Percentiles rank a stretch among this genome's conserved stretches.
These are phyloP conservation scores for Diplodia corticola DNA, from an alignment of 2,329 filamentous ascomycete species.

Conservation along the genomic window DNA sequence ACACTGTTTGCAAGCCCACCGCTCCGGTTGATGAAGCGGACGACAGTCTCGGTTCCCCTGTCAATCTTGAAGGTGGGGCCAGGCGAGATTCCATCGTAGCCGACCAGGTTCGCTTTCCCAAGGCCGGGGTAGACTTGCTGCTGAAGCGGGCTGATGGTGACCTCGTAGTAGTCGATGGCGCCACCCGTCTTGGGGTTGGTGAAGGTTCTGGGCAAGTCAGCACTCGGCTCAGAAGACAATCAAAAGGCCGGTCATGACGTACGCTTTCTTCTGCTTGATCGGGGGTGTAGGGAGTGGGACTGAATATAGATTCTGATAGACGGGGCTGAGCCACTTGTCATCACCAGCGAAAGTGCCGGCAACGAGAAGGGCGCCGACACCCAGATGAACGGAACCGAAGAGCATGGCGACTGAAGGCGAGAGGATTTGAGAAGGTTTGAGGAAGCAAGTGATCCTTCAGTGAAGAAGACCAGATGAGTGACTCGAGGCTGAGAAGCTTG, in stretches of 20 bases:
- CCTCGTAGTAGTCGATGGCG: slow-evolving; percentile 50
- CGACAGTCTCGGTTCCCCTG: slow-evolving; percentile 53
- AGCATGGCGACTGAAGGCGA: not conserved
- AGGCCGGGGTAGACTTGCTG: slow-evolving; percentile 48
- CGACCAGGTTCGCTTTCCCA: slow-evolving; percentile 43
- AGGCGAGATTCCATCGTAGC: slow-evolving; percentile 58
- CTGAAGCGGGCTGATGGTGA: slow-evolving; percentile 44
- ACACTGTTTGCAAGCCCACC: slow-evolving; percentile 48
- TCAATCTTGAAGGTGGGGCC: slow-evolving; percentile 56
- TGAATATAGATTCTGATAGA: slow-evolving; percentile 43
- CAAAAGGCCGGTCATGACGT: slow-evolving; percentile 25
- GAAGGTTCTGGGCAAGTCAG: slow-evolving; percentile 35
- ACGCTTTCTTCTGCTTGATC: slow-evolving; percentile 46
- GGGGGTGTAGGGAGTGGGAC: slow-evolving; percentile 50
- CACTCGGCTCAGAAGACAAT: slow-evolving; percentile 9
- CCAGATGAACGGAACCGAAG: slow-evolving; percentile 1
- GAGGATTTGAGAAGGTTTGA: slow-evolving; percentile 9
- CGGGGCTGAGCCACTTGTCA: slow-evolving; percentile 36
- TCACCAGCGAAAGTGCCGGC: slow-evolving; percentile 3
- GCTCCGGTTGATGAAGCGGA: slow-evolving; percentile 54
- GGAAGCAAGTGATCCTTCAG: not conserved
- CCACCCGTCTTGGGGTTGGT: slow-evolving; percentile 38
- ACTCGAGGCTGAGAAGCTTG: not conserved
- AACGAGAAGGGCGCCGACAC: not conserved
- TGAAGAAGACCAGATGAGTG: not conserved